phyloP scores from a whole-genome alignment of 2,329 filamentous ascomycete species.

The Cercospora sp. region DNA sequence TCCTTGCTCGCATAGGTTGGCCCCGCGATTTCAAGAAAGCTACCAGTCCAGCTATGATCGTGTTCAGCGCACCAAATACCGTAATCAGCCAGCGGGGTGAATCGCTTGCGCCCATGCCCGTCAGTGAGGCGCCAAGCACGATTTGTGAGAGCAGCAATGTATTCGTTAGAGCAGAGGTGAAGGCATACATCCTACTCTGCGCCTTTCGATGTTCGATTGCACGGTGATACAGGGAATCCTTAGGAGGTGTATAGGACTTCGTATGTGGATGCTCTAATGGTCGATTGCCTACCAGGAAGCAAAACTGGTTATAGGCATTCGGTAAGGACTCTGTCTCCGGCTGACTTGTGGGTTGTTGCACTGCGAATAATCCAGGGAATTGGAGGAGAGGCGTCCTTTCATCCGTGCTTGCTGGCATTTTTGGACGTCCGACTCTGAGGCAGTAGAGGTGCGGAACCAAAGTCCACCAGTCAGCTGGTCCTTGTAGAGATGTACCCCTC shows the following conservation, averaged over 20 bases:
- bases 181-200: conserved; percentile 40
- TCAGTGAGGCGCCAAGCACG: conserved; percentile 45
- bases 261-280: conserved; percentile 36
- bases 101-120: conserved; percentile 41
- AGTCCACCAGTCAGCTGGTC: not conserved
- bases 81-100: conserved; percentile 42
- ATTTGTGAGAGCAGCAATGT: conserved; percentile 43
- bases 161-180: conserved; percentile 43
- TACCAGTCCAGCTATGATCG: conserved; percentile 44
- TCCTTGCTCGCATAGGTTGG: conserved; percentile 44
- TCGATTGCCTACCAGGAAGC: conserved; percentile 40
- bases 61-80: conserved; percentile 44
- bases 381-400: conserved; percentile 34
- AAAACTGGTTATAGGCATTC: conserved; percentile 41
- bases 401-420: conserved; percentile 26
- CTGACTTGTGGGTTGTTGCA: not conserved
- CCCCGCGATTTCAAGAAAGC: conserved; percentile 45
- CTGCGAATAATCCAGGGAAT: conserved; percentile 28
- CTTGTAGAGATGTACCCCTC: not conserved
- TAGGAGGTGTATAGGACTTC: conserved; percentile 29
- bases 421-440: not conserved
- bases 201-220: conserved; percentile 36
- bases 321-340: conserved; percentile 11
- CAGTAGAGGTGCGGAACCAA: not conserved
- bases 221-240: conserved; percentile 41